Conservation (phyloP, 1,139 yeast species). For the Sugiyamaella pinicola region DNA sequence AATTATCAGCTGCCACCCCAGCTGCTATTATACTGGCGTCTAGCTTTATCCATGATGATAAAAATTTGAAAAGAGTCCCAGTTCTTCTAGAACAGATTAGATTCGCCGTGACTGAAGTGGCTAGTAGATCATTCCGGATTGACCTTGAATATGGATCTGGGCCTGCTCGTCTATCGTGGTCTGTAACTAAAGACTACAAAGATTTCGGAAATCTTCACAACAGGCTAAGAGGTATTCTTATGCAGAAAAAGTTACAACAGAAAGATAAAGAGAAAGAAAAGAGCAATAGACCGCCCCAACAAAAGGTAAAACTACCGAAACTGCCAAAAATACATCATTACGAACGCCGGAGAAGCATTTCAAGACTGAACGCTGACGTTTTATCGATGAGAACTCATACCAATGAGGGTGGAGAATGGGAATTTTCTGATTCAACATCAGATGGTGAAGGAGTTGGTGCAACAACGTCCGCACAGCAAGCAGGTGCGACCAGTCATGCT, state of each 20-base stretch:
- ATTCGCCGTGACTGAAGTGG: constrained; percentile 55
- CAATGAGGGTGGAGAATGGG: background rate
- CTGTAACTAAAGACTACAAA: constrained; percentile 68
- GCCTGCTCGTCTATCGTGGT: constrained; percentile 76
- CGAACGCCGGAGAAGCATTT: background rate
- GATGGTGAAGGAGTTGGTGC: background rate
- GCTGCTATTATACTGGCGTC: constrained; percentile 78
- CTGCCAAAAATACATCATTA: constrained; percentile 5
- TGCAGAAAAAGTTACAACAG: constrained; percentile 30
- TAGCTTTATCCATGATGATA: constrained; percentile 74
- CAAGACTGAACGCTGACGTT: background rate
- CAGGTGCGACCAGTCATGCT: background rate
- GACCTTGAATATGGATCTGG: constrained; percentile 92
- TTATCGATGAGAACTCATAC: background rate
- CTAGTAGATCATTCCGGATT: constrained; percentile 38
- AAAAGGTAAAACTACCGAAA: constrained; percentile 15
- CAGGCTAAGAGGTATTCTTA: constrained; percentile 47
- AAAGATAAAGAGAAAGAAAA: constrained; percentile 1
- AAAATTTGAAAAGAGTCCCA: constrained; percentile 79
- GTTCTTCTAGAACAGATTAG: constrained; percentile 73
- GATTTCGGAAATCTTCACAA: constrained; percentile 73
- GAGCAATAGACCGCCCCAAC: background rate
- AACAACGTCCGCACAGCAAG: background rate
- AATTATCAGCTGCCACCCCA: constrained; percentile 74
- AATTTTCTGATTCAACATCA: background rate